Conservation (phyloP, 306 rosid genomes). For the Fagus sylvatica region DNA sequence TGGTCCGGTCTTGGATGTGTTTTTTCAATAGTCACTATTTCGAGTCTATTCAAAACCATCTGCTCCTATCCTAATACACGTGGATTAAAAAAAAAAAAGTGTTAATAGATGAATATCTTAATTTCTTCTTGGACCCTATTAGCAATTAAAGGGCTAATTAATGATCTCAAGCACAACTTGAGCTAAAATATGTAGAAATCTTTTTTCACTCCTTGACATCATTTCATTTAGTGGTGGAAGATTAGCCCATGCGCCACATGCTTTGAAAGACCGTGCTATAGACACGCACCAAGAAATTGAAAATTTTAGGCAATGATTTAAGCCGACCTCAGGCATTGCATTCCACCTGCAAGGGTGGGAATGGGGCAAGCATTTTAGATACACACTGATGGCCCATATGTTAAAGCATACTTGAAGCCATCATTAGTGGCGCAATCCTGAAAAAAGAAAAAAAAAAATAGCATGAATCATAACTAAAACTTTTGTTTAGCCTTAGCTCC, state of each 20-base stretch:
- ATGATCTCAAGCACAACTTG: not conserved
- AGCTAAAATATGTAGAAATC: not conserved
- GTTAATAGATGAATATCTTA: not conserved
- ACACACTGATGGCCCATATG: conserved; percentile 24
- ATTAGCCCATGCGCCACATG: not conserved
- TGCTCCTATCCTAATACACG: no score
- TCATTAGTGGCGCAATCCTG: conserved; percentile 28
- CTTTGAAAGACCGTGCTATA: not conserved
- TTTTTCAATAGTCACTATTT: no score
- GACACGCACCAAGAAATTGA: not conserved
- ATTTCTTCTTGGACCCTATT: not conserved
- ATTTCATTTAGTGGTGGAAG: not conserved
- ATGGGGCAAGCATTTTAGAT: conserved; percentile 16
- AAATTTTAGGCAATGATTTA: not conserved
- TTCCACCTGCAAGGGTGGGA: conserved; percentile 6
- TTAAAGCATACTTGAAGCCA: conserved; percentile 25
- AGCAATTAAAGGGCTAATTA: not conserved
- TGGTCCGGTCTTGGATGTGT: no score
- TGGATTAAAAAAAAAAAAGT: no score
- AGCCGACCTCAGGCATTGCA: not conserved
- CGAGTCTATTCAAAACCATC: no score
- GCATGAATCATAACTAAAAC: not conserved
- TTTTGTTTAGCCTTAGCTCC: not conserved
- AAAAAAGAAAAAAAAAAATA: not conserved
- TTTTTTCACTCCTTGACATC: not conserved